Conservation (phyloP, 2,329 filamentous ascomycete genomes). For the Cytospora schulzeri region DNA sequence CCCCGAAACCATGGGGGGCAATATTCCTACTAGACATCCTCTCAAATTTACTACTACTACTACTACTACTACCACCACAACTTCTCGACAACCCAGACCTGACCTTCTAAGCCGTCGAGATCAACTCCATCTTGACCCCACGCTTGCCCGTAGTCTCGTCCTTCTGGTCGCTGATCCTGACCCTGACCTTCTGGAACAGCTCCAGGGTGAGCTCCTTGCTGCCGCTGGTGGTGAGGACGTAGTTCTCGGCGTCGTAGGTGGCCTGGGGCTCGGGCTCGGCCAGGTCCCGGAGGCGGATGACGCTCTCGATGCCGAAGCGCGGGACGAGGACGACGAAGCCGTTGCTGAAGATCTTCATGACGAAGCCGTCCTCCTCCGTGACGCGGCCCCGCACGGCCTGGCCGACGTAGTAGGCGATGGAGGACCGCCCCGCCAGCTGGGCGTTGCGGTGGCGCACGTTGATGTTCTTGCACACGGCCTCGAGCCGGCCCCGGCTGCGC, state of each 20-base stretch:
- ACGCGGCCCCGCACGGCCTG: slow-evolving; percentile 83
- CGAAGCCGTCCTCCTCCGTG: slow-evolving; percentile 85
- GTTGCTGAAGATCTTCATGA: slow-evolving; percentile 97
- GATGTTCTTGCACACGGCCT: slow-evolving; percentile 97
- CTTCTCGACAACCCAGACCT: background rate
- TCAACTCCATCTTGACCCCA: slow-evolving; percentile 76
- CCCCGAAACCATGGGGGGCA: background rate
- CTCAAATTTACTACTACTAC: background rate
- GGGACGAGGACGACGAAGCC: slow-evolving; percentile 97
- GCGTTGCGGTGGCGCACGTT: slow-evolving; percentile 97
- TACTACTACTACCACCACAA: no score
- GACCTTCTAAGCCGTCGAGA: slow-evolving; percentile 37
- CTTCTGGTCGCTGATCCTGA: slow-evolving; percentile 88
- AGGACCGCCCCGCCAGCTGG: slow-evolving; percentile 90
- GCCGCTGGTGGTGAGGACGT: slow-evolving; percentile 67
- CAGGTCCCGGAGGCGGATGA: slow-evolving; percentile 85
- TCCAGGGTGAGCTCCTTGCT: slow-evolving; percentile 65
- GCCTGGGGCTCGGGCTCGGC: slow-evolving; percentile 76
- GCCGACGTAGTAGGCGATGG: slow-evolving; percentile 96
- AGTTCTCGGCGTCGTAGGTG: slow-evolving; percentile 83
- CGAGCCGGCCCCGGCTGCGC: slow-evolving; percentile 80
- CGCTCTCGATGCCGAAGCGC: slow-evolving; percentile 89
- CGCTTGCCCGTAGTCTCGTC: slow-evolving; percentile 97
- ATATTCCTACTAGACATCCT: background rate
- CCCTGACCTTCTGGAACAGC: slow-evolving; percentile 88